phyloP scores from a whole-genome alignment of 441 rosid species.

The Daphne laureola region DNA sequence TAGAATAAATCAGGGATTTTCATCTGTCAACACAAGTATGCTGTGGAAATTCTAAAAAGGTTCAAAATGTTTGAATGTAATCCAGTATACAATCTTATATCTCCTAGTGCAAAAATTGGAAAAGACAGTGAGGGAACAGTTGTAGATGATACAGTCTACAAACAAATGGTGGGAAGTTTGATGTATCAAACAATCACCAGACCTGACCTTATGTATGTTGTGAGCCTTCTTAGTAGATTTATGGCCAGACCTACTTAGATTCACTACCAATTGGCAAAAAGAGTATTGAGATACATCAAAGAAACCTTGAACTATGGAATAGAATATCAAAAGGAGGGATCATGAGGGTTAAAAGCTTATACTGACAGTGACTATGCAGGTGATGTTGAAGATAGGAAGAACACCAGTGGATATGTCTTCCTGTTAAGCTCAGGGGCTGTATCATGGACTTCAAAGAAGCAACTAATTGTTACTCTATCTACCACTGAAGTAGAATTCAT shows the following conservation, averaged over 20 bases:
- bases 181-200: background rate
- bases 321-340: background rate
- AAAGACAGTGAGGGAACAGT: background rate
- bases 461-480: background rate
- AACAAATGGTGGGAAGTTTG: slow-evolving; percentile 2
- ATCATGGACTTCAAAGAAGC: background rate
- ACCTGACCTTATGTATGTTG: slow-evolving; percentile 2
- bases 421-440: background rate
- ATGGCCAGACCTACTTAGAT: background rate
- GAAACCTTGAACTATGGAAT: background rate
- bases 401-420: background rate
- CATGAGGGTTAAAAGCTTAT: background rate
- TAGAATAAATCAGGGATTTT: background rate
- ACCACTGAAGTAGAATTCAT: background rate
- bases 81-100: background rate
- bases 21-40: background rate
- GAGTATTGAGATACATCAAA: background rate
- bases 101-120: background rate
- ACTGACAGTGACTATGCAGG: background rate
- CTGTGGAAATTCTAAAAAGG: background rate
- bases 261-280: background rate
- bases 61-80: no score
- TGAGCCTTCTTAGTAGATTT: slow-evolving; percentile 1
- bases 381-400: background rate
- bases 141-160: background rate